Evolutionary conservation across 2,329 filamentous ascomycete genomes (phyloP), one percentile per base, ranked within the genome.

Genomic region (Emmonsiellopsis sp.): DNA sequence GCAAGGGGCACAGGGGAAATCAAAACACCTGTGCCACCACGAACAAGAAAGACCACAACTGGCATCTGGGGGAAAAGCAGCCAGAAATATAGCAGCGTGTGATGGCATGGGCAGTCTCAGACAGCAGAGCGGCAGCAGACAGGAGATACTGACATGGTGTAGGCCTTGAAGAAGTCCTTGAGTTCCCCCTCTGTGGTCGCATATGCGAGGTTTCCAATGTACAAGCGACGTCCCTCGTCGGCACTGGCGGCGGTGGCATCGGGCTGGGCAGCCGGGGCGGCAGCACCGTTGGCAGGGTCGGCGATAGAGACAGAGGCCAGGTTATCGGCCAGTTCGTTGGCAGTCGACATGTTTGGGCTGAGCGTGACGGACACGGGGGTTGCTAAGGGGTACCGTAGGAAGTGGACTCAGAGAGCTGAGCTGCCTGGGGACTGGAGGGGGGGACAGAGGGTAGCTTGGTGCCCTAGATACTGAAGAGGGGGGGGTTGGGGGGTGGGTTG

Each of bases 141-240:
- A 54, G 60, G 53, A 57, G 53, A 54, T 58, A 88, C 92, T 83
- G 83, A 98, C 93, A 98, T 89, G 81, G 93, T 87, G 83, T 95
- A 97, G 77, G 86, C 88, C 83, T 93, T 92, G 87, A 98, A 98
- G 84, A 98, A 98, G 68, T 93, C 88, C 83, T 94, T 95, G 83
- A 98, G 89, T 86, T 96, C 90, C 86, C 88, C 93, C 88, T 97
- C 93, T 75, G 90, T 95, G 85, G 93, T 97, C 86, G 92, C 91
- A 77, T 98, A 98, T 70, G 93, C 93, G 84, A 98, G 88, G 83
- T 98, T 98, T 82, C 93, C 93, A 81, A 98, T 97, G 81, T 98
- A 98, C 69, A 98, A 87, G 80, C 93, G 89, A 81, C 93, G 89
- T 75, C 93, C 92, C 82, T 98, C 93, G 76, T 92, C 91, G 75